Base-by-base conservation (phyloP, 495 filamentous ascomycete genomes). In the Aspergillus indologenus region DNA sequence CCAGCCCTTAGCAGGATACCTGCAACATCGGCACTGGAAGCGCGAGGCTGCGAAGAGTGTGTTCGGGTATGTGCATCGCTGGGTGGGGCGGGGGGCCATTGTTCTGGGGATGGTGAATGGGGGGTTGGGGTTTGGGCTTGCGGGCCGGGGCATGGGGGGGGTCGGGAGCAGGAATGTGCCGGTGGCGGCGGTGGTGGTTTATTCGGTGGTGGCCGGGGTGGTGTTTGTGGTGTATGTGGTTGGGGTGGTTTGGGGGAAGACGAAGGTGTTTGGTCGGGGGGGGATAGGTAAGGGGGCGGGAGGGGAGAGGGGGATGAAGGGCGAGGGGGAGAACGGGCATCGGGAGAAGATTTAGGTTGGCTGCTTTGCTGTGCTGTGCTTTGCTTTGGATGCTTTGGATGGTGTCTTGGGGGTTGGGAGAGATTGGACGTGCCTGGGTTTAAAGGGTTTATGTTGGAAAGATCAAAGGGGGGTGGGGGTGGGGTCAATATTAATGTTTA, bases 31-130 rank as follows among this genome's bases (percentile, higher is more conserved):
- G 24, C 69, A 81, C 56, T 90, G 71, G 61, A 45, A 74, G 19
- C 77, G 77, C 56, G 66, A 73, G 5, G 64, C 74, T n/a, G 51
- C 58, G 7, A 82, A 83, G 5, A 80, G 77, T 21, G 8, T 74
- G 19, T 72, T 85, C 66, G 80, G 78, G 24, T 66, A 81, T 26
- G 69, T 92, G 23, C 92, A 96, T 69, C 84, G 92, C 21, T 96
- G 91, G 90, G 84, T 96, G 54, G 92, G 91, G n/a, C 87, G 92
- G 20, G 80, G 92, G 20, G 81, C 91, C 11, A 83, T 88, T 48
- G 71, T 74, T 8, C 57, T 88, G 23, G 88, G 83, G 5, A 75
- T 90, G 58, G 71, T 90, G 53, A 90, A 89, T 67, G 88, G 87
- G 31, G 88, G 88, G 0, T 70, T 90, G 12, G 88, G 88, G 3